Percentiles rank a stretch among this genome's conserved stretches.
Evolutionary conservation across 2,329 filamentous ascomycete species (phyloP).

Genomic region (Chaetomium globosum): DNA sequence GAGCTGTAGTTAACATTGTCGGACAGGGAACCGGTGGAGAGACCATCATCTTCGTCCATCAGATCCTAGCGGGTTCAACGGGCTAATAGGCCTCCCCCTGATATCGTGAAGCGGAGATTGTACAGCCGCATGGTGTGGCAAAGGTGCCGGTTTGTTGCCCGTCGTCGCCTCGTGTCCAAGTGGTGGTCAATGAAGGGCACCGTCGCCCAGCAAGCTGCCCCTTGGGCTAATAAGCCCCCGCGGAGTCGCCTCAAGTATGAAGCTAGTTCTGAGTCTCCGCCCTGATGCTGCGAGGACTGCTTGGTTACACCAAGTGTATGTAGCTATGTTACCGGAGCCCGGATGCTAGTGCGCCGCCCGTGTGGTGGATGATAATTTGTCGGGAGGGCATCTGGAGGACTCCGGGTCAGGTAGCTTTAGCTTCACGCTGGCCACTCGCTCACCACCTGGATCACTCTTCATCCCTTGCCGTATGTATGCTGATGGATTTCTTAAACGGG

Average conservation of each 20-base stretch:
- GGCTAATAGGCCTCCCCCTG: not conserved
- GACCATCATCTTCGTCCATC: constrained; percentile 5
- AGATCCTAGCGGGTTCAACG: not conserved
- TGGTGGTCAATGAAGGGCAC: not conserved
- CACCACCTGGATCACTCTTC: not conserved
- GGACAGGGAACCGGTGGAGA: constrained; percentile 13
- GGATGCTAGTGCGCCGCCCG: not conserved
- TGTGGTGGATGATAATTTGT: not conserved
- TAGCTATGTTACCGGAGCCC: not conserved
- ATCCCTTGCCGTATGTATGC: too few species aligned
- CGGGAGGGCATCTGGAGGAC: not conserved
- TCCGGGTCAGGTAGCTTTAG: not conserved
- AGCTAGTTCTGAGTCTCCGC: not conserved
- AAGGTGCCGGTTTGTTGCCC: not conserved
- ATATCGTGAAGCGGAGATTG: not conserved
- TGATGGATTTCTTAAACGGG: too few species aligned
- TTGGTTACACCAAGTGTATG: not conserved
- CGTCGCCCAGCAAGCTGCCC: not conserved
- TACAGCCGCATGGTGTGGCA: not conserved
- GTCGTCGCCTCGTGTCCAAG: not conserved
- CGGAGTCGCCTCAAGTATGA: not conserved
- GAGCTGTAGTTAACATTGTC: not conserved
- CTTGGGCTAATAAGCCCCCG: not conserved
- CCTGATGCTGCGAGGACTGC: not conserved
- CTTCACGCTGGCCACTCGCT: not conserved